These are phyloP conservation scores for Holtermanniella nyarrowii DNA, from an alignment of 768 basidiomycete species.

Conservation along the genomic window DNA sequence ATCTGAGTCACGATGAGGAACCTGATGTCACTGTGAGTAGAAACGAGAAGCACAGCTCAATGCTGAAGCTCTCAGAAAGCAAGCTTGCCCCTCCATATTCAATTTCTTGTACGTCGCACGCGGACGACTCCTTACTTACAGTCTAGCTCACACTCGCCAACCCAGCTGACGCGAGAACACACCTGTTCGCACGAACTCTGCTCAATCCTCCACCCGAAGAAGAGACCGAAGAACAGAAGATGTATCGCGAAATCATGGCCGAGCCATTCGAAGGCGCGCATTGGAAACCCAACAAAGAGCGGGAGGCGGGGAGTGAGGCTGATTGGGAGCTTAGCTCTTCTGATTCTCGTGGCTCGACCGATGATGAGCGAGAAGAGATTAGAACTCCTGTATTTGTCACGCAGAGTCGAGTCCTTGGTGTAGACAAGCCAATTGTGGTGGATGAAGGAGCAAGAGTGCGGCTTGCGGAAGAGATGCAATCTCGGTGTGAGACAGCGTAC, in stretches of 20 bases:
- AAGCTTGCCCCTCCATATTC: slow-evolving; percentile 28
- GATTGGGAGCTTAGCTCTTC: neutral
- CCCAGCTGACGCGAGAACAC: slow-evolving; percentile 10
- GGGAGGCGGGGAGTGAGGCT: slow-evolving; percentile 25
- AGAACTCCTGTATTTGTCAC: too few relatives aligned
- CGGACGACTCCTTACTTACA: neutral
- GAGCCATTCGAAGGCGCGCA: slow-evolving; percentile 23
- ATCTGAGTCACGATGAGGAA: slow-evolving; percentile 11
- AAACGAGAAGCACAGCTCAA: neutral
- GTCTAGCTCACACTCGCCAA: slow-evolving; percentile 19
- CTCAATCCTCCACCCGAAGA: slow-evolving; percentile 6
- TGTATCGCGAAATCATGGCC: slow-evolving; percentile 28
- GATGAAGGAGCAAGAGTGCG: too few relatives aligned
- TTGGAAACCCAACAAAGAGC: slow-evolving; percentile 21
- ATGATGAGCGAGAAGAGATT: slow-evolving; percentile 8
- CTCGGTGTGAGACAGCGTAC: too few relatives aligned
- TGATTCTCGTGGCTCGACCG: neutral
- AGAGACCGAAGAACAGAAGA: slow-evolving; percentile 21
- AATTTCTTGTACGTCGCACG: slow-evolving; percentile 17
- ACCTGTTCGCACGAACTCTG: slow-evolving; percentile 15
- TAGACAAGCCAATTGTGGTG: neutral
- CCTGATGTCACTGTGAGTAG: neutral
- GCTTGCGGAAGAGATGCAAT: neutral
- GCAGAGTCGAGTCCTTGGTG: neutral
- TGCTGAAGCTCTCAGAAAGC: slow-evolving; percentile 6